Base-by-base conservation (phyloP, 2,329 filamentous ascomycete species). In the Stromatinia cepivora region DNA sequence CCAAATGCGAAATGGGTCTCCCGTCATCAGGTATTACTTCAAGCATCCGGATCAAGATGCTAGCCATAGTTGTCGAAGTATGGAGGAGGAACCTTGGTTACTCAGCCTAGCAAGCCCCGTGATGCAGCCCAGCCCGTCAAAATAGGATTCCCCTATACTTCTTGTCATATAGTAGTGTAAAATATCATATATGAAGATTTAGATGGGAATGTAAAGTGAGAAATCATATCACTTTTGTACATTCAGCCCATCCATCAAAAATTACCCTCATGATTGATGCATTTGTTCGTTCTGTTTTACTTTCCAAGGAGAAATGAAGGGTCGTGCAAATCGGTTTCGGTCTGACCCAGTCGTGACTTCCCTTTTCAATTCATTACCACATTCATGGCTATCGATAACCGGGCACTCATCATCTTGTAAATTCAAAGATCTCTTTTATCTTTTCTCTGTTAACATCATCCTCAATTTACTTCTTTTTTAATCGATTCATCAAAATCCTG, bases 271-370 rank as follows among this genome's bases (percentile, higher is more conserved):
- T 62, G 22, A n/a, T 36, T 62, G 22, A n/a, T 36, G 28, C 8
- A 8, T 36, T 36, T 36, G 9, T 34, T 17, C 11, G 2, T 36
- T 36, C 28, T 15, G 3, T 17, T 54, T 54, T 3, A 10, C 17
- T 15, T 56, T 31, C 13, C 15, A 20, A 65, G 22, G 25, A 20
- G 15, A 46, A 62, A 17, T 6, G 61, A 15, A 13, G n/a, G 7
- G 28, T 39, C 17, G 31, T 52, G 13, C 31, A 22, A 39, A 39
- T 25, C 9, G 15, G n/a, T 3, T 11, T 63, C 59, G 11, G 22
- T 52, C 46, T 22, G 15, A 25, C 22, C 22, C 31, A 48, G 36
- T 66, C 34, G 50, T n/a, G 36, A 66, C 50, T 66, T 66, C 63
- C 36, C 48, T 45, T 34, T 31, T 58, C 17, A 22, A 11, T 45